These are phyloP conservation scores for Colletotrichum destructivum DNA, from an alignment of 2,329 filamentous ascomycete species.

Conservation along the genomic window DNA sequence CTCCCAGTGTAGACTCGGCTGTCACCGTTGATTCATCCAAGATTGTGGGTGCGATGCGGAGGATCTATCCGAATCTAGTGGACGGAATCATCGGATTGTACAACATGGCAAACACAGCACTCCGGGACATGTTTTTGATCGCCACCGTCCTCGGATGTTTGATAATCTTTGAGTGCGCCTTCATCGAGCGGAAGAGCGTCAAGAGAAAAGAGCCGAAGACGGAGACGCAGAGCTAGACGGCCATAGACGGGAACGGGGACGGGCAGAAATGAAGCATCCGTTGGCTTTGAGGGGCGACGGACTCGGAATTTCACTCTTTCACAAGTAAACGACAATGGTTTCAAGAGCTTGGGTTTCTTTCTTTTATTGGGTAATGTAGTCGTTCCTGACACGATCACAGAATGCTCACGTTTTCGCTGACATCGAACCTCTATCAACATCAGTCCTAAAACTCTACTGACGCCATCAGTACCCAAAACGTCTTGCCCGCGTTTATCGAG, in stretches of 20 bases:
- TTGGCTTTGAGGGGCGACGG: not conserved
- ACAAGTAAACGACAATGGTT: not conserved
- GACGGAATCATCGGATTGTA: conserved; percentile 63
- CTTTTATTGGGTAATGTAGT: not conserved
- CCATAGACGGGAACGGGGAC: not conserved
- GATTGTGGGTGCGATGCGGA: conserved; percentile 9
- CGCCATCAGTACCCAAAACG: not conserved
- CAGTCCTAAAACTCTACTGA: conserved; percentile 4
- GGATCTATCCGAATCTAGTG: conserved; percentile 42
- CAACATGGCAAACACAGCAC: conserved; percentile 54
- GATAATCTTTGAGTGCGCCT: conserved; percentile 17
- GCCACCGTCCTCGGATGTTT: conserved; percentile 45
- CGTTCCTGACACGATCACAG: conserved; percentile 1
- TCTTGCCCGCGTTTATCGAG: not conserved
- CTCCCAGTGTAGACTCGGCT: conserved; percentile 25
- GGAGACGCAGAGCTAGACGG: not conserved
- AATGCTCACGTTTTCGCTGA: not conserved
- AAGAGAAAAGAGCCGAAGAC: conserved; percentile 19
- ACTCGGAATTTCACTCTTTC: too few relatives aligned
- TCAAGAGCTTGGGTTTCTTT: not conserved
- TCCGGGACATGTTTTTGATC: conserved; percentile 67
- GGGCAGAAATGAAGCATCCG: not conserved
- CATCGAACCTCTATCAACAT: conserved; percentile 11
- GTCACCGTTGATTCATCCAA: conserved; percentile 28
- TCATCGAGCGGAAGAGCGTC: conserved; percentile 41